Evolutionary conservation across 371 early-diverging fungal species (phyloP).

Genomic region (Funneliformis caledonium): DNA sequence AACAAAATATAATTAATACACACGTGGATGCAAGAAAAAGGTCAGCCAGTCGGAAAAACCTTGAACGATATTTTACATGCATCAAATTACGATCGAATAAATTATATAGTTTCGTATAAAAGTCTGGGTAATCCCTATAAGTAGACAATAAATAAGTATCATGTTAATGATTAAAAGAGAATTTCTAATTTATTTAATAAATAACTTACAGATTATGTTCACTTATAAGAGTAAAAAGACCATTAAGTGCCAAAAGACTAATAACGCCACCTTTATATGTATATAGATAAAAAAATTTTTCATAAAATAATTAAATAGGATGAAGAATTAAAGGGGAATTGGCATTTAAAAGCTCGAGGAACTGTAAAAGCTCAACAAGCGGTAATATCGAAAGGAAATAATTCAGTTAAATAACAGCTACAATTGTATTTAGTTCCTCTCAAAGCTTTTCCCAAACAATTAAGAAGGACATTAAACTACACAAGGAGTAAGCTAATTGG

Average conservation of each 20-base stretch:
- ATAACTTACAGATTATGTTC: slow-evolving; percentile 83
- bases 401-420: no score
- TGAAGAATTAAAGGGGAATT: no score
- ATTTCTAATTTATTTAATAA: neutral
- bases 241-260: slow-evolving; percentile 90
- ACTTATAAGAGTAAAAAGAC: slow-evolving; percentile 87
- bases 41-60: slow-evolving; percentile 89
- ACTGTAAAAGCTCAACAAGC: no score
- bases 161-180: neutral
- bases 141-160: slow-evolving; percentile 20
- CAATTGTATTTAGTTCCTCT: no score
- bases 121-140: slow-evolving; percentile 91
- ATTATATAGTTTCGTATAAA: slow-evolving; percentile 90
- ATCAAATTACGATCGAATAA: slow-evolving; percentile 84
- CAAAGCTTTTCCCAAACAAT: neutral
- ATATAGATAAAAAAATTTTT: neutral
- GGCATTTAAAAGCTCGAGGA: no score
- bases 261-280: slow-evolving; percentile 69
- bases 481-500: no score
- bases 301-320: neutral
- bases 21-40: slow-evolving; percentile 87
- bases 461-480: neutral
- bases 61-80: slow-evolving; percentile 90
- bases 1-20: slow-evolving; percentile 42
- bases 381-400: no score